Conservation (phyloP, 306 rosid genomes). For the Gynostemma pentaphyllum region DNA sequence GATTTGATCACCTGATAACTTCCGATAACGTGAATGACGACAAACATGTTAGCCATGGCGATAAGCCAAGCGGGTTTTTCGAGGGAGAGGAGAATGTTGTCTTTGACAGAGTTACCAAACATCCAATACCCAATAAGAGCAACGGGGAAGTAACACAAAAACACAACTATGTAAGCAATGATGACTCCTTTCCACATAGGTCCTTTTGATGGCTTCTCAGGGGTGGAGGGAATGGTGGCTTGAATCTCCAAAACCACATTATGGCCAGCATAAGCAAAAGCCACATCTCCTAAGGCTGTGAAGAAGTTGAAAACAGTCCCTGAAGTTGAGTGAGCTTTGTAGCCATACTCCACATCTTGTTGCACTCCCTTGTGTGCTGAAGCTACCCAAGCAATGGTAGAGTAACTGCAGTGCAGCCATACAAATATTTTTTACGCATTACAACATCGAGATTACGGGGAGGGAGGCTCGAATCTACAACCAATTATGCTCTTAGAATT, state of each 20-base stretch:
- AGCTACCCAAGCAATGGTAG: constrained; percentile 63
- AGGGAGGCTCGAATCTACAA: too few species aligned
- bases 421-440: too few species aligned
- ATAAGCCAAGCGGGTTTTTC: constrained; percentile 62
- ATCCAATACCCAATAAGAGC: constrained; percentile 42
- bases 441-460: too few species aligned
- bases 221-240: constrained; percentile 76
- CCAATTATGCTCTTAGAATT: too few species aligned
- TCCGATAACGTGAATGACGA: constrained; percentile 65
- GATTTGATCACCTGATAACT: constrained; percentile 44
- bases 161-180: constrained; percentile 51
- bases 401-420: constrained; percentile 45
- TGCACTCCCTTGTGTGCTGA: constrained; percentile 45
- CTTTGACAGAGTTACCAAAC: constrained; percentile 46
- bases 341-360: constrained; percentile 28
- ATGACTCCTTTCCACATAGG: constrained; percentile 75
- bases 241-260: constrained; percentile 77
- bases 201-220: constrained; percentile 60
- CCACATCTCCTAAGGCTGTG: constrained; percentile 50
- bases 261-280: constrained; percentile 75
- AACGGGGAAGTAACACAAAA: constrained; percentile 73
- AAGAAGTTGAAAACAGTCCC: constrained; percentile 44
- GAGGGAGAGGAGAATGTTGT: constrained; percentile 44
- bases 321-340: constrained; percentile 13
- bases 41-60: constrained; percentile 54